Base-by-base conservation (phyloP, 192 early-diverging fungal species). In the Dimargaris xerosporica region DNA sequence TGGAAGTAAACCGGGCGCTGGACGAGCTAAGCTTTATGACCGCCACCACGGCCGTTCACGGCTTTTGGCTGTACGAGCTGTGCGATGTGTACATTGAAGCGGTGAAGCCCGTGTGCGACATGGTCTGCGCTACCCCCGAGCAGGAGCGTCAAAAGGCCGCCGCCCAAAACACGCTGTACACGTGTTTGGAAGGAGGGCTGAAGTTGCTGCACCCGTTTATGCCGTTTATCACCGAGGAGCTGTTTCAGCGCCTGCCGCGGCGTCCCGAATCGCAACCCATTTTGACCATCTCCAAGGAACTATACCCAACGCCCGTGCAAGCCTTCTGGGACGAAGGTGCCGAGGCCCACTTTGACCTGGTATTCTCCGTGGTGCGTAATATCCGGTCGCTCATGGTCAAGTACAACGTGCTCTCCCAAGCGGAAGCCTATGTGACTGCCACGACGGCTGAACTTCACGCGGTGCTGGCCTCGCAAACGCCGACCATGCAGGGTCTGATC, bases 211-310 rank as follows among this genome's bases (percentile, higher is more conserved):
- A 97, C 67, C 96, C 96, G 46, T 90, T 99, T 77, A 96, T 96
- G 91, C 96, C 96, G 19, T 99, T 89, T 71, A 85, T 99, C 53
- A 99, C 96, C 41, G 96, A 99, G 72, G 96, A 99, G 78, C 79
- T 99, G 69, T 99, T 84, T 79, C 96, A 99, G 76, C 86, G 94
- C 58, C 73, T 97, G 42, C 91, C 87, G 25, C 82, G 91, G 23
- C 85, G 93, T 56, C 71, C 78, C 34, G 82, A 79, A 42, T 67
- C 45, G 26, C 48, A 64, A 21, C 56, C 62, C 5, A 7, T 7
- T 5, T 61, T 67, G 39, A 77, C 90, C 16, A 97, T 99, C 61
- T 84, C 87, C 76, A 76, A 81, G 63, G 74, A 89, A 3, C 61
- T 63, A 0, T 74, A 66, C 66, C 71, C 71, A 1, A 67, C 67